phyloP scores from a whole-genome alignment of 2,329 filamentous ascomycete species.

The Aureobasidium sp. region DNA sequence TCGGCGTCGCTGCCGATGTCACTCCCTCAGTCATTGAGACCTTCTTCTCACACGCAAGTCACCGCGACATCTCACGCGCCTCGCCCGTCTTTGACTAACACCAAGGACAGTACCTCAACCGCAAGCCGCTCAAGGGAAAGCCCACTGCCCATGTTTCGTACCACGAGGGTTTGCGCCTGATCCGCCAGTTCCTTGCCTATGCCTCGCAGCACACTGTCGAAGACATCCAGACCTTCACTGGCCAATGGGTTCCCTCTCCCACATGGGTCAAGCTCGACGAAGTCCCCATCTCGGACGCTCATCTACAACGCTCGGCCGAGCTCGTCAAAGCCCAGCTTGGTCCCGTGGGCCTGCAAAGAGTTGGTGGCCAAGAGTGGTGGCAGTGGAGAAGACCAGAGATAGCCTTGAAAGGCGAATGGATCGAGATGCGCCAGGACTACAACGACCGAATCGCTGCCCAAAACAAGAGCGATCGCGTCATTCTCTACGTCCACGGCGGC shows the following conservation, averaged over 20 bases:
- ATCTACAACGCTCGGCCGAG: slow-evolving; percentile 59
- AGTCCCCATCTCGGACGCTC: slow-evolving; percentile 56
- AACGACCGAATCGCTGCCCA: slow-evolving; percentile 59
- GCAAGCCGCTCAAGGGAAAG: slow-evolving; percentile 65
- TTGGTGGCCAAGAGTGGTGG: slow-evolving; percentile 86
- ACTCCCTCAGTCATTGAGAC: slow-evolving; percentile 84
- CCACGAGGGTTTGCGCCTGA: slow-evolving; percentile 81
- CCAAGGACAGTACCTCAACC: slow-evolving; percentile 64
- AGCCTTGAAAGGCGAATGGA: slow-evolving; percentile 78
- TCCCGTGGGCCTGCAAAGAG: slow-evolving; percentile 60
- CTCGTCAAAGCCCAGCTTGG: slow-evolving; percentile 70
- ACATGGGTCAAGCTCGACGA: slow-evolving; percentile 78
- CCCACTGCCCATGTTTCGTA: slow-evolving; percentile 90
- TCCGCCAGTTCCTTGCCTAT: slow-evolving; percentile 78
- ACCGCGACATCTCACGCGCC: background rate
- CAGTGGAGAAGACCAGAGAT: slow-evolving; percentile 67
- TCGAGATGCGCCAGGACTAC: slow-evolving; percentile 86
- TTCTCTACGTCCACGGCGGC: slow-evolving; percentile 91
- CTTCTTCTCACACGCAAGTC: slow-evolving; percentile 72
- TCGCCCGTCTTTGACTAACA: background rate
- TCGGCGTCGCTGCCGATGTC: slow-evolving; percentile 74
- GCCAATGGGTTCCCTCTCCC: slow-evolving; percentile 84
- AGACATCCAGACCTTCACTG: slow-evolving; percentile 84
- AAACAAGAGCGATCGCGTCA: slow-evolving; percentile 61
- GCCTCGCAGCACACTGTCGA: slow-evolving; percentile 87